Evolutionary conservation across 805 yeast species (phyloP), one percentile per base, ranked within the genome.

Genomic region (Candida germanica): DNA sequence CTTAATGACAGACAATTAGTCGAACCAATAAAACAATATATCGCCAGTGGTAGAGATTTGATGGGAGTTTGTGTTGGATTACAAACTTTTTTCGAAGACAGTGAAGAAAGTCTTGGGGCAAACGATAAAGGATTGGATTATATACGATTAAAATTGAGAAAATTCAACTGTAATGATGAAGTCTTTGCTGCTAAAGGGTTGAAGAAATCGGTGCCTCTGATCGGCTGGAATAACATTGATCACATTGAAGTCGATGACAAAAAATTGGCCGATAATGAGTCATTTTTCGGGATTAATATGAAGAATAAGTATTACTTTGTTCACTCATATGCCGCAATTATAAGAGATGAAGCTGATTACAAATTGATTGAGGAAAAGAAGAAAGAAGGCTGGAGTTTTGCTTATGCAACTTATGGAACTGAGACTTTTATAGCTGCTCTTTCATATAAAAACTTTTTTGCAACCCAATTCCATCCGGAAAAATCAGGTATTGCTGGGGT

Each of bases 401-500:
- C 88, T 1, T 61, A 75, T 29, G 76, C 93, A 1, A 67, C 61
- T 36, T 93, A 93, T 58, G 95, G 94, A 1, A 56, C 77, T 18
- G 89, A 93, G 60, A 70, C 62, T 33, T 93, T 89, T 50, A 66
- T 93, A 42, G 94, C 97, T 11, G 93, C 98, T 0, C 58, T 89
- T 25, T 32, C 80, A 20, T 82, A 73, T 51, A 87, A 73, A 40
- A 89, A 87, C 44, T 67, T 91, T 8, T 86, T 93, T 61, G 96
- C 97, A 28, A 93, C 98, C 1, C 99, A 93, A 59, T 93, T 93
- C 61, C 99, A 93, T 61, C 99, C 99, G n/a, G 99, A 93, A 56
- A 93, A 93, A 59, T 87, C 96, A 3, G 98, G 98, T 9, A 55
- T 68, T 15, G 95, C 96, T 4, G 99, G 99, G 32, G 66, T 93